Percentiles rank a stretch among this genome's conserved stretches.
These are phyloP conservation scores for Microcyclosporella mali DNA, from an alignment of 2,329 filamentous ascomycete species.

Conservation along the genomic window DNA sequence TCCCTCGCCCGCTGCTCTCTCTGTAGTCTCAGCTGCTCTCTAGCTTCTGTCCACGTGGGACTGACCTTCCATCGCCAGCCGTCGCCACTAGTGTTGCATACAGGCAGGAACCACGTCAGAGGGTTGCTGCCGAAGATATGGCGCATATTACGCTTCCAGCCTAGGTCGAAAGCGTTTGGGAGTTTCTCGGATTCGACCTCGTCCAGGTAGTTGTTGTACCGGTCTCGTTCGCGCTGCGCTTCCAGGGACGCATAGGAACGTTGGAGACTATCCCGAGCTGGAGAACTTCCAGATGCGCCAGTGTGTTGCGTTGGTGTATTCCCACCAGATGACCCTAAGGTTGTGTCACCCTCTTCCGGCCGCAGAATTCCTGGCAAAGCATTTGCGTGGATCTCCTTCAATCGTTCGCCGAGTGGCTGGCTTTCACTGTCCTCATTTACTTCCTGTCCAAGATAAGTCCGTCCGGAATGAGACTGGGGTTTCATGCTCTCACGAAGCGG, in stretches of 20 bases:
- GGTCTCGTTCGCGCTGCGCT: constrained; percentile 56
- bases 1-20: constrained; percentile 33
- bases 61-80: constrained; percentile 93
- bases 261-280: constrained; percentile 41
- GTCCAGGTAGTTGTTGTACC: constrained; percentile 77
- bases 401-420: constrained; percentile 56
- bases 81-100: constrained; percentile 81
- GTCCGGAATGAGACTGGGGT: constrained; percentile 44
- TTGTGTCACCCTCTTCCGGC: constrained; percentile 70
- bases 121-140: constrained; percentile 75
- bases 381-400: constrained; percentile 77
- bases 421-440: constrained; percentile 13
- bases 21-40: constrained; percentile 50
- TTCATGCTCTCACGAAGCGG: constrained; percentile 68
- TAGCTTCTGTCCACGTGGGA: constrained; percentile 66
- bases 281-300: constrained; percentile 23
- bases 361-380: constrained; percentile 72
- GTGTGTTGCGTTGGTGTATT: constrained; percentile 22
- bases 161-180: constrained; percentile 89
- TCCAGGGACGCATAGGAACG: constrained; percentile 52
- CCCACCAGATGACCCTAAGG: constrained; percentile 23
- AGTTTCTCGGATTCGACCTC: constrained; percentile 82
- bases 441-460: constrained; percentile 42
- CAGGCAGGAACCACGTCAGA: constrained; percentile 69
- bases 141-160: constrained; percentile 68